Percentiles rank a stretch among this genome's conserved stretches.
These are phyloP conservation scores for Trebouxia sp. DNA, from an alignment of 139 green algal genomes.

Conservation along the genomic window DNA sequence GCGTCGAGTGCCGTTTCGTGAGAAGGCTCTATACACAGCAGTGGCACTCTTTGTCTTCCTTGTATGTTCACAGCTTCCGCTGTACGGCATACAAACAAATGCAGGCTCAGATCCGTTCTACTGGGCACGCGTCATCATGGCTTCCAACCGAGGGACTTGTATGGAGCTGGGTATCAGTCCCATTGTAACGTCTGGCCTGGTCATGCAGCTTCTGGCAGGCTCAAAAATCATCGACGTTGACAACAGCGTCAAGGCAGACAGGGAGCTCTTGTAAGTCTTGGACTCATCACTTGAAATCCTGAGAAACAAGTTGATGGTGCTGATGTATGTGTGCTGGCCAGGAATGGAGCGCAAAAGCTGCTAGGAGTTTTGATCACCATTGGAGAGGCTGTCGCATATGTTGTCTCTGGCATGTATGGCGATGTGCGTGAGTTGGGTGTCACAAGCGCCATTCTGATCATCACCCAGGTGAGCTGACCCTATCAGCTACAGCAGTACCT, in stretches of 20 bases:
- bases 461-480: conserved; percentile 81
- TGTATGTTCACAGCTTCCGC: conserved; percentile 96
- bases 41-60: conserved; percentile 97
- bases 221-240: conserved; percentile 99
- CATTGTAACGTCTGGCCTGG: conserved; percentile 95
- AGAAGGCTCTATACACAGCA: conserved; percentile 91
- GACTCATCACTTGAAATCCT: not conserved
- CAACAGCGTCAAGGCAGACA: conserved; percentile 94
- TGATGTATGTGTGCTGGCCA: too few relatives aligned
- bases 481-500: not conserved
- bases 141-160: conserved; percentile 92
- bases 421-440: conserved; percentile 92
- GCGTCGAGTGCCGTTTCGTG: conserved; percentile 78
- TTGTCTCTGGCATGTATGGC: conserved; percentile 98
- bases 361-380: conserved; percentile 99
- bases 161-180: conserved; percentile 99
- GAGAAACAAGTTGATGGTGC: not conserved
- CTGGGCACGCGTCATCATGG: conserved; percentile 97
- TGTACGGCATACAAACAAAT: conserved; percentile 96
- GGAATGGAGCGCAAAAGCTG: conserved; percentile 95
- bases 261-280: conserved; percentile 82
- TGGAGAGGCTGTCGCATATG: conserved; percentile 98
- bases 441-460: conserved; percentile 94
- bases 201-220: conserved; percentile 97
- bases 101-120: conserved; percentile 94